A percentile compares a stretch with the other conserved stretches of the same genome.
Evolutionary conservation across 257 asterid genomes (phyloP).

Genomic region (Nicotiana sylvestris): DNA sequence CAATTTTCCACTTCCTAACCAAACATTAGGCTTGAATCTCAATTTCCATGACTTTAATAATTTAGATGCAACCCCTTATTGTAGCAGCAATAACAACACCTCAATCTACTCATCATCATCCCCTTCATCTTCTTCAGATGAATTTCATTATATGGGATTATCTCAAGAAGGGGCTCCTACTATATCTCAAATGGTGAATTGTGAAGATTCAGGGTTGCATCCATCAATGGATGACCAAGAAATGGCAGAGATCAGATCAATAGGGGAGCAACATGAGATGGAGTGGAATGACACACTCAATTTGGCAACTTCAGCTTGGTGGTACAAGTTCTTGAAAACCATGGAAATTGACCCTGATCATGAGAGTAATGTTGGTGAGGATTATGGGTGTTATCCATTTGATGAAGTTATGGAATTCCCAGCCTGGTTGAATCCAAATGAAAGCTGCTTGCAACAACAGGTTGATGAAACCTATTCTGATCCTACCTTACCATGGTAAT

Average conservation of each 20-base stretch:
- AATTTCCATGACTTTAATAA: constrained; percentile 73
- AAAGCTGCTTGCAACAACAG: constrained; percentile 48
- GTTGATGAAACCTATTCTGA: constrained; percentile 48
- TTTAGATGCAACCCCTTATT: constrained; percentile 42
- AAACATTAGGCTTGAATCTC: constrained; percentile 83
- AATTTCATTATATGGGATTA: constrained; percentile 34
- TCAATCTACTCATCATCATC: constrained; percentile 57
- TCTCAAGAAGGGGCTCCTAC: constrained; percentile 17
- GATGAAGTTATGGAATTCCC: constrained; percentile 87
- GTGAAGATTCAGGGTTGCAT: constrained; percentile 51
- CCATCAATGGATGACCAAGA: constrained; percentile 80
- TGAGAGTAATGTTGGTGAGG: constrained; percentile 26
- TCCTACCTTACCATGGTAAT: constrained; percentile 92
- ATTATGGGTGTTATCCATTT: constrained; percentile 44
- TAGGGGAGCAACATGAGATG: constrained; percentile 84
- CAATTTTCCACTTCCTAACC: constrained; percentile 77
- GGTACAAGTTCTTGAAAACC: constrained; percentile 75
- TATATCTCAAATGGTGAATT: constrained; percentile 24
- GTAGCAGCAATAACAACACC: constrained; percentile 28
- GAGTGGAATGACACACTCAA: constrained; percentile 92
- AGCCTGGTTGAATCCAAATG: constrained; percentile 69
- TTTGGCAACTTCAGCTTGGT: constrained; percentile 79
- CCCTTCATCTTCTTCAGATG: constrained; percentile 57
- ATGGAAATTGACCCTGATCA: constrained; percentile 60
- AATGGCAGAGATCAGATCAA: constrained; percentile 87